Evolutionary conservation across 495 filamentous ascomycete species (phyloP).

Genomic region (Trichoderma asperelloides): DNA sequence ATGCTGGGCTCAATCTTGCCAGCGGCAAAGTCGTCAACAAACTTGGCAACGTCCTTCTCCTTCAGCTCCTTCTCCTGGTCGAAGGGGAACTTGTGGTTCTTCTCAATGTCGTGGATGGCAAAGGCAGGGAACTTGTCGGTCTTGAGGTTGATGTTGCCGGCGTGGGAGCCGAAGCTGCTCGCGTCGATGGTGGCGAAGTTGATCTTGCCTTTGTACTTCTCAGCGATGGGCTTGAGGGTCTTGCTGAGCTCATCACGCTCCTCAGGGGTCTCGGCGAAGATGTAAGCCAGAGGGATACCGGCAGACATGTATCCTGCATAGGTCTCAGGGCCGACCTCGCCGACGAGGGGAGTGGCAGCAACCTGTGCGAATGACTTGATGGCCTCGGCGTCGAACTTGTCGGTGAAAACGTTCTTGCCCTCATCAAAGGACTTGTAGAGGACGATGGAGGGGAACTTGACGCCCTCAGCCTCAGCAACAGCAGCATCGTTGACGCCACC

Average conservation of each 20-base stretch:
- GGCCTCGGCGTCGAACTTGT: slow-evolving; percentile 58
- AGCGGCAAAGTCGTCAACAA: slow-evolving; percentile 78
- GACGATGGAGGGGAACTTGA: slow-evolving; percentile 76
- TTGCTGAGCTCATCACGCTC: slow-evolving; percentile 74
- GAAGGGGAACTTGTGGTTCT: slow-evolving; percentile 96
- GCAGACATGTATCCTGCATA: slow-evolving; percentile 95
- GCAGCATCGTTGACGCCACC: slow-evolving; percentile 72
- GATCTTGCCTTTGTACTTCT: slow-evolving; percentile 71
- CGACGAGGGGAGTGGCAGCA: slow-evolving; percentile 81
- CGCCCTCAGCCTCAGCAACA: slow-evolving; percentile 83
- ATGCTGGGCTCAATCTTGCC: slow-evolving; percentile 91
- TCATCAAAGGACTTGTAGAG: slow-evolving; percentile 98
- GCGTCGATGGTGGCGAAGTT: slow-evolving; percentile 99
- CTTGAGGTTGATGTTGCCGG: slow-evolving; percentile 94
- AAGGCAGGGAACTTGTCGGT: slow-evolving; percentile 91
- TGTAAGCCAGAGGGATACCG: slow-evolving; percentile 90
- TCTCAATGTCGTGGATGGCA: slow-evolving; percentile 90
- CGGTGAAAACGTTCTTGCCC: slow-evolving; percentile 66
- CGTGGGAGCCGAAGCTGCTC: slow-evolving; percentile 89
- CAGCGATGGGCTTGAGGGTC: slow-evolving; percentile 52
- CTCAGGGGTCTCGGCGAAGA: slow-evolving; percentile 90
- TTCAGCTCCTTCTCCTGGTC: slow-evolving; percentile 78
- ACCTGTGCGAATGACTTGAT: slow-evolving; percentile 78
- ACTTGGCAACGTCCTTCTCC: slow-evolving; percentile 63
- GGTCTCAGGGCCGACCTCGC: slow-evolving; percentile 96